Evolutionary conservation across 1,139 yeast genomes (phyloP), one percentile per base, ranked within the genome.

Genomic region (Yamadazyma sp.): DNA sequence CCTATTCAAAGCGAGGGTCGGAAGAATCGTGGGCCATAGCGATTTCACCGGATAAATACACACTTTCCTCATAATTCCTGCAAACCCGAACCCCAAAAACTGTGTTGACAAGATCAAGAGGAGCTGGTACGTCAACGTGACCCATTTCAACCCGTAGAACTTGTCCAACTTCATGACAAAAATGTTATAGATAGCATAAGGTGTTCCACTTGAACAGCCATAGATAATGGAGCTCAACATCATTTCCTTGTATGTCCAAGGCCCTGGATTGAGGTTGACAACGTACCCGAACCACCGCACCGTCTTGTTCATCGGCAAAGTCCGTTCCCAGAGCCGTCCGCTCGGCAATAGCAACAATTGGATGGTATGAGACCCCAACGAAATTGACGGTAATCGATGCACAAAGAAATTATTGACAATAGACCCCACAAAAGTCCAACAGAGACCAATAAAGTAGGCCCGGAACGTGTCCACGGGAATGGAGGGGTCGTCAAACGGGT

Each of bases 221-320:
- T 69, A 71, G 17, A 71, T 70, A 29, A 71, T 70, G 1, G 76
- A 62, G 18, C 66, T 53, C 59, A 71, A 38, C 80, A 80, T 77
- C 63, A 83, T 87, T 53, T 84, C 92, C 56, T 84, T 84, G 49
- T 64, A 70, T 26, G 73, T 65, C 86, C 87, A 84, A 6, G 66
- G 67, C 0, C 76, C 76, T 2, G 74, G 73, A 42, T 71, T 71
- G 24, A 71, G 44, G 31, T 67, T 60, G 24, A 65, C 38, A 1
- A 37, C 22, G 12, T 42, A 35, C 0, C 67, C 63, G 2, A 59
- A 51, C 9, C 59, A 4, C 0, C 32, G 42, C 2, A 69, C 35
- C 2, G 43, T 52, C 35, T 51, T 57, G 29, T 66, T 47, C 7
- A 14, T 6, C 1, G 68, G 70, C 27, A 70, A 51, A 10, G 42